phyloP scores from a whole-genome alignment of 768 basidiomycete species.

The Termitomyces sp. region DNA sequence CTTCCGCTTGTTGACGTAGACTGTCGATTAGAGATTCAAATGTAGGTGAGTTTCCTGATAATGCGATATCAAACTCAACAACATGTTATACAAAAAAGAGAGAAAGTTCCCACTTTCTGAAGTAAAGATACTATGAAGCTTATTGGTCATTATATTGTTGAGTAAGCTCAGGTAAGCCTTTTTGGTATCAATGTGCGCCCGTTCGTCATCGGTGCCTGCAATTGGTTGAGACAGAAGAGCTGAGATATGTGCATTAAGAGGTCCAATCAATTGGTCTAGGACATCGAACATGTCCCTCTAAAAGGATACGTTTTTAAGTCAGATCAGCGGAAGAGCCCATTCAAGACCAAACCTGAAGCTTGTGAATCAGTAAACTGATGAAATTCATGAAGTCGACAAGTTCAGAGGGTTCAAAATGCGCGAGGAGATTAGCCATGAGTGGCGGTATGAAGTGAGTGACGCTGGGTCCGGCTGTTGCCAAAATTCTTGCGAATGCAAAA shows the following conservation, averaged over 20 bases:
- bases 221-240: constrained; percentile 77
- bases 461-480: constrained; percentile 68
- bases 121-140: constrained; percentile 79
- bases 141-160: constrained; percentile 76
- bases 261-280: constrained; percentile 85
- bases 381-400: constrained; percentile 95
- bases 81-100: background rate
- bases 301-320: background rate
- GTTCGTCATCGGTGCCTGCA: constrained; percentile 82
- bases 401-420: constrained; percentile 89
- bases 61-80: constrained; percentile 1
- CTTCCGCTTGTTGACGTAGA: constrained; percentile 70
- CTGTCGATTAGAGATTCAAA: constrained; percentile 76
- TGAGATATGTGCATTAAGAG: constrained; percentile 81
- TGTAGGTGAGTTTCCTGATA: constrained; percentile 44
- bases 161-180: constrained; percentile 85
- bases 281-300: constrained; percentile 86
- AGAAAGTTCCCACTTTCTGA: constrained; percentile 67
- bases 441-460: constrained; percentile 86
- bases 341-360: constrained; percentile 65
- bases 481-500: constrained; percentile 88
- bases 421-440: constrained; percentile 86
- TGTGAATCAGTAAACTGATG: constrained; percentile 86
- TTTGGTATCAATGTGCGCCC: constrained; percentile 77
- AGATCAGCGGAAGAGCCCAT: background rate